Evolutionary conservation across 2,329 filamentous ascomycete genomes (phyloP).

Genomic region (Aspergillus fumigatiaffinis): DNA sequence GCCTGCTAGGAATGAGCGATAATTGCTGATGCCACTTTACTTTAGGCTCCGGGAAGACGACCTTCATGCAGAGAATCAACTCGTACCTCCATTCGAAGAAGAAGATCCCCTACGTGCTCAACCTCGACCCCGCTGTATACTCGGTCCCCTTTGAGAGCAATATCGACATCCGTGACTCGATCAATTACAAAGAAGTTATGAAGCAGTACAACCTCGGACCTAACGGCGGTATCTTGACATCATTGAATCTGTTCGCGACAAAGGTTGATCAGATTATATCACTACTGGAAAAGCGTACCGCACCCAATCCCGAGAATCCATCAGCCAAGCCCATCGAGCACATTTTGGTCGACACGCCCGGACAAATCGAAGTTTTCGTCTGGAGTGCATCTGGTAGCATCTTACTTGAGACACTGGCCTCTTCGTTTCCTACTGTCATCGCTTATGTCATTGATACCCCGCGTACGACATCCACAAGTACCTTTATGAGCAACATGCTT

Average conservation of each 20-base stretch:
- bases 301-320: conserved; percentile 49
- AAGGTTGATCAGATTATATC: conserved; percentile 94
- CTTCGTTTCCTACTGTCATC: conserved; percentile 92
- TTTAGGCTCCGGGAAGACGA: conserved; percentile 92
- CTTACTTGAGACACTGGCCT: conserved; percentile 85
- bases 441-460: conserved; percentile 98
- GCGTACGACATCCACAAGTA: conserved; percentile 84
- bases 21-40: conserved; percentile 1
- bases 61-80: conserved; percentile 98
- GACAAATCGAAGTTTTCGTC: conserved; percentile 98
- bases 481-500: conserved; percentile 99
- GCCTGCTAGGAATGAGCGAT: conserved; percentile 4
- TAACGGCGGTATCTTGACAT: conserved; percentile 94
- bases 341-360: conserved; percentile 91
- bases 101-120: conserved; percentile 87
- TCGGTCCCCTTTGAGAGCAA: conserved; percentile 94
- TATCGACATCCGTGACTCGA: conserved; percentile 97
- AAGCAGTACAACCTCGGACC: conserved; percentile 97
- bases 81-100: conserved; percentile 80
- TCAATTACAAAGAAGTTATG: conserved; percentile 99
- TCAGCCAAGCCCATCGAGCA: conserved; percentile 63
- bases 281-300: conserved; percentile 82
- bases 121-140: conserved; percentile 91
- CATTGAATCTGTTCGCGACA: conserved; percentile 92
- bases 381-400: conserved; percentile 97